phyloP scores from a whole-genome alignment of 306 rosid species.

The Benincasa hispida region DNA sequence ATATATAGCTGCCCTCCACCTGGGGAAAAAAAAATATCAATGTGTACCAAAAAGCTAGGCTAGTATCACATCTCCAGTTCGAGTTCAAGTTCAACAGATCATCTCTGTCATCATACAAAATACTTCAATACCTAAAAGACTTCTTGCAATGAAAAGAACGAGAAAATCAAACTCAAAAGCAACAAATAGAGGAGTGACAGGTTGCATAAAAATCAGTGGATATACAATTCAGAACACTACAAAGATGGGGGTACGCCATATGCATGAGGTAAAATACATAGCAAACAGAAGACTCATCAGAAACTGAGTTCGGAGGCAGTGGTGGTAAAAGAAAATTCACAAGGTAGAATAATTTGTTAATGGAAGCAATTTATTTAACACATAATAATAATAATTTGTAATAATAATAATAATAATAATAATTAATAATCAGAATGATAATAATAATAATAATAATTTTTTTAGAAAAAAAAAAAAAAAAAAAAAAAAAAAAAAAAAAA shows the following conservation, averaged over 20 bases:
- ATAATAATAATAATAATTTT: too few species aligned
- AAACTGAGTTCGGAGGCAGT: neutral
- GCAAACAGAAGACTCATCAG: neutral
- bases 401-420: too few species aligned
- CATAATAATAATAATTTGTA: too few species aligned
- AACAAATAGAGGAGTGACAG: neutral
- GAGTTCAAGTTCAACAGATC: neutral
- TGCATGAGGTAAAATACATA: neutral
- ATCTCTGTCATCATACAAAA: neutral
- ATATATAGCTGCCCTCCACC: slow-evolving; percentile 94
- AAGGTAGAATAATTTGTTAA: neutral
- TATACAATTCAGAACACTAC: neutral
- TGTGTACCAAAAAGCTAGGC: neutral
- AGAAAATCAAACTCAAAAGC: neutral
- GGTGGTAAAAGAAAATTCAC: neutral
- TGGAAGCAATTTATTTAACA: neutral
- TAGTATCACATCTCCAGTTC: neutral
- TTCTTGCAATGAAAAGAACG: neutral
- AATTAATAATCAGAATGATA: too few species aligned
- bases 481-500: neutral
- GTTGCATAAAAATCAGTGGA: neutral
- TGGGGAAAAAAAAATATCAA: slow-evolving; percentile 23
- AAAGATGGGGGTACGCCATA: neutral
- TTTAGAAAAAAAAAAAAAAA: too few species aligned
- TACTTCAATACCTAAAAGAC: neutral